Conservation (phyloP, 2,329 filamentous ascomycete genomes). For the Ophiostoma sp. region DNA sequence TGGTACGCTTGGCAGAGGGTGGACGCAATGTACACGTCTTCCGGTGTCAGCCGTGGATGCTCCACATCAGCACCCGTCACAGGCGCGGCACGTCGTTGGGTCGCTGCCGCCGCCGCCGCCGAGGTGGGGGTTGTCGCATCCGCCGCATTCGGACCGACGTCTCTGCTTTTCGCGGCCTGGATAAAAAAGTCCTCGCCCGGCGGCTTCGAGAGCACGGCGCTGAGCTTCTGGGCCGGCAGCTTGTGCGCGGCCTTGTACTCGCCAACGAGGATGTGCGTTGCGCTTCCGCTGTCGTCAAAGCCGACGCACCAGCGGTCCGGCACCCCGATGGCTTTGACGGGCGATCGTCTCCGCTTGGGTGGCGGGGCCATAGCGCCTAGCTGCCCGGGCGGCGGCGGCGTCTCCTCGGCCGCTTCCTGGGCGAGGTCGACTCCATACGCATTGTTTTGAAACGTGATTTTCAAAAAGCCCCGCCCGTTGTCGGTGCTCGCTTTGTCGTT, state of each 20-base stretch:
- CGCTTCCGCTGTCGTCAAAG: neutral
- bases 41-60: neutral
- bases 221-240: constrained; percentile 6
- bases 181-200: constrained; percentile 20
- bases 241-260: constrained; percentile 22
- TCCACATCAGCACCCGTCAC: neutral
- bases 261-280: constrained; percentile 1
- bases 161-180: neutral
- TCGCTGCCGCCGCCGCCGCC: neutral
- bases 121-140: too few species aligned
- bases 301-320: constrained; percentile 22
- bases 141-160: too few species aligned
- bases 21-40: constrained; percentile 15
- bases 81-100: too few species aligned
- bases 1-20: constrained; percentile 20
- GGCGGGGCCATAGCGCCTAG: neutral
- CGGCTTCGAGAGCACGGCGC: neutral
- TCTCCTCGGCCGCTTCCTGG: neutral
- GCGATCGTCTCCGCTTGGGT: constrained; percentile 10
- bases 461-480: neutral
- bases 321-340: neutral
- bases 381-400: constrained; percentile 8
- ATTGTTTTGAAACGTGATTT: constrained; percentile 18
- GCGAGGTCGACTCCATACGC: constrained; percentile 9
- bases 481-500: too few species aligned